Base-by-base conservation (phyloP, 352 stramenopile genomes). In the Phytophthora kernoviae region DNA sequence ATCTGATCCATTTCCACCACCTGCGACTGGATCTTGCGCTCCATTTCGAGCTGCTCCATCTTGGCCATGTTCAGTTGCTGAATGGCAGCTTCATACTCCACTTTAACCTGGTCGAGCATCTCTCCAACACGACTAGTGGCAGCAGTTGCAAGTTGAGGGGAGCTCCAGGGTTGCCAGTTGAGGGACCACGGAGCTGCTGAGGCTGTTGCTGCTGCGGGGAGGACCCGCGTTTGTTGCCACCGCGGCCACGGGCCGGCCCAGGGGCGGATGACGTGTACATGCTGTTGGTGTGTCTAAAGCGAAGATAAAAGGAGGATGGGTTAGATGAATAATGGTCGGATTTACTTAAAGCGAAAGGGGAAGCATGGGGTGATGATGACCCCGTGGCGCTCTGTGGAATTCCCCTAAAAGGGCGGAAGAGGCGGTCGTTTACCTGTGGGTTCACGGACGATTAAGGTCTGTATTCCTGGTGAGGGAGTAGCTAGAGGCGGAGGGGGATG, bases 1-100 rank as follows among this genome's bases (percentile, higher is more conserved):
- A 94, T 92, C 70, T 93, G 84, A 70, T 94, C 86, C 86, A 94
- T 93, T 55, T 94, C 86, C 17, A 90, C 77, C 41, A 93, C 83
- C 58, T 94, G 86, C 33, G 83, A 87, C 60, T 91, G 83, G 49
- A 94, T 87, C 77, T 94, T 94, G 65, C 86, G 86, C 63, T 94
- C 84, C 62, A 93, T 76, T 54, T 93, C 86, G n/a, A 93, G 77
- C 62, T 93, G 84, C 54, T 93, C 86, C 75, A 94, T 92, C 75
- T 93, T 94, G 66, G 76, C 75, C 55, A 93, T 92, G 67, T 93
- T 93, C 1, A 94, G 75, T 58, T 94, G 86, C 65, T 94, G 86
- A 41, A 94, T 81, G 11, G 85, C 77, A 14, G 77, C 82, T 56
- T 94, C 84, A 55, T 92, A 94, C 62, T 94, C 86, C 46, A 65